A percentile compares a stretch with the other conserved stretches of the same genome.
Conservation (phyloP, 1,284 basidiomycete genomes). For the Naganishia cerealis region DNA sequence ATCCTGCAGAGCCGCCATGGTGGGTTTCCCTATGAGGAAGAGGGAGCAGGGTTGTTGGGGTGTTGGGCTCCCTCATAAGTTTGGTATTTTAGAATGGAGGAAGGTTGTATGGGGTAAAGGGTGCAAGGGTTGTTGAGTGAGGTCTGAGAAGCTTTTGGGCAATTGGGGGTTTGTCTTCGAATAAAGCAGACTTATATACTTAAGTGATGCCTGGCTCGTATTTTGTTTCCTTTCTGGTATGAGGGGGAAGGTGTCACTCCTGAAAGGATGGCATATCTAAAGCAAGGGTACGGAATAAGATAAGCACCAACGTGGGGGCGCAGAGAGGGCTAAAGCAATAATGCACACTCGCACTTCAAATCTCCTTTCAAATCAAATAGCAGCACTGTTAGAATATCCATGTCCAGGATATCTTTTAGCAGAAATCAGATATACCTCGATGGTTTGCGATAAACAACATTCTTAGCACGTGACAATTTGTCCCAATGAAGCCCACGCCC, state of each 20-base stretch:
- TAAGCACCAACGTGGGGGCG: not conserved
- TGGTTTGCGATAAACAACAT: no score
- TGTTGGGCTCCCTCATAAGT: not conserved
- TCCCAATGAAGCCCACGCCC: not conserved
- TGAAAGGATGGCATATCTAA: not conserved
- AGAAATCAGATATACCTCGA: no score
- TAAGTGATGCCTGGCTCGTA: not conserved
- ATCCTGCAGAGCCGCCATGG: slow-evolving; percentile 1
- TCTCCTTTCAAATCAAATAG: not conserved
- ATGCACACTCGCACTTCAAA: not conserved
- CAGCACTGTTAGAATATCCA: not conserved
- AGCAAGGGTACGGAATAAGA: not conserved
- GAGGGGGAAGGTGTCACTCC: not conserved
- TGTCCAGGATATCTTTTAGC: no score
- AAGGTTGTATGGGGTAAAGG: not conserved
- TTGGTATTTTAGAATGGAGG: not conserved
- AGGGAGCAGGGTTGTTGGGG: slow-evolving; percentile 3
- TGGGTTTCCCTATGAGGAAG: slow-evolving; percentile 1
- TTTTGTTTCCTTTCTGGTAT: not conserved
- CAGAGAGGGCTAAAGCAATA: not conserved
- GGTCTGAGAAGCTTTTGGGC: not conserved
- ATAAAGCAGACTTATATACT: not conserved
- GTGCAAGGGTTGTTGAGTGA: not conserved
- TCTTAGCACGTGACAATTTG: no score
- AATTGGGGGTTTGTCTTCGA: not conserved